A percentile compares a stretch with the other conserved stretches of the same genome.
Conservation (phyloP, 2,329 filamentous ascomycete species). For the Exophiala oligosperma region DNA sequence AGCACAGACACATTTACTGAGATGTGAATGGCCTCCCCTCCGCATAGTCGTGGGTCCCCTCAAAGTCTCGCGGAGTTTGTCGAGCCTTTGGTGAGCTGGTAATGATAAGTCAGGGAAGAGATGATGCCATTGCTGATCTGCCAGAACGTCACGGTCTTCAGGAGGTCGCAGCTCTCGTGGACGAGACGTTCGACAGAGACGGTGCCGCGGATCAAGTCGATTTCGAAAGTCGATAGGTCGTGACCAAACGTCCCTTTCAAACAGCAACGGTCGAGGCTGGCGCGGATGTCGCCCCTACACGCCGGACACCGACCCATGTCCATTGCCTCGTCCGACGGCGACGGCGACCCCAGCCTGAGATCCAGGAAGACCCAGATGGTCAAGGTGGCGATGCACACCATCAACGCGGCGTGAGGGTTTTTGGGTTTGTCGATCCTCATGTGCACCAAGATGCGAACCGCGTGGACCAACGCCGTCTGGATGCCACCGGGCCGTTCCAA, state of each 20-base stretch:
- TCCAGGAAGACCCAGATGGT: constrained; percentile 1
- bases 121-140: neutral
- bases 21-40: no score
- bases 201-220: neutral
- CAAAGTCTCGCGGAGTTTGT: neutral
- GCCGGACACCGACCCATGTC: neutral
- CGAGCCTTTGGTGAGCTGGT: neutral
- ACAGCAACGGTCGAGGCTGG: neutral
- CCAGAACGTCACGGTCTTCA: neutral
- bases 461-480: neutral
- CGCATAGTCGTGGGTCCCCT: no score
- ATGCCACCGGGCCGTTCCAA: neutral
- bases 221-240: neutral
- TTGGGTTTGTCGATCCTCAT: neutral
- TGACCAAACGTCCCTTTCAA: neutral
- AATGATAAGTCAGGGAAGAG: neutral
- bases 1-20: no score
- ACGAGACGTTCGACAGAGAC: neutral
- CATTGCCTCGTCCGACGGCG: neutral
- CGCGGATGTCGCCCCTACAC: neutral
- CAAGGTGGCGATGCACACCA: neutral
- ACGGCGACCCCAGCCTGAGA: neutral
- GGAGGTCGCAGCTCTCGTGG: neutral
- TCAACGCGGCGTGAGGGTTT: constrained; percentile 1
- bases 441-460: neutral